phyloP scores from a whole-genome alignment of 768 basidiomycete species.

The Mycena galericulata region DNA sequence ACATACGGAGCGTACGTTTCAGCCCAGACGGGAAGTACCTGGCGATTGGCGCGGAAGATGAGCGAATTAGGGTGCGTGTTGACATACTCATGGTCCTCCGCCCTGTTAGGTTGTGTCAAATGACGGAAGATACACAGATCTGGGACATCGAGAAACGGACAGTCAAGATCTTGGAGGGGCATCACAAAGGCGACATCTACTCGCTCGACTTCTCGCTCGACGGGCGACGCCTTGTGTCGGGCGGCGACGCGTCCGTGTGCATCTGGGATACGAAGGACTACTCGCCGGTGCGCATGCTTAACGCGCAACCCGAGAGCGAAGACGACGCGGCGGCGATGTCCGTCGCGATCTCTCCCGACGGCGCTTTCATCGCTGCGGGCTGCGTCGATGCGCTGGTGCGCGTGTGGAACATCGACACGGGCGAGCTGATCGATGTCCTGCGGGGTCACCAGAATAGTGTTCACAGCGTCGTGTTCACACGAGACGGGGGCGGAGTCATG shows the following conservation, averaged over 20 bases:
- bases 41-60: constrained; percentile 87
- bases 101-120: no score
- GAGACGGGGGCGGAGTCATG: constrained; percentile 59
- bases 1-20: constrained; percentile 85
- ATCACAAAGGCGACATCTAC: constrained; percentile 87
- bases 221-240: constrained; percentile 80
- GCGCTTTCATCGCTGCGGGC: constrained; percentile 63
- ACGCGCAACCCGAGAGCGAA: constrained; percentile 26
- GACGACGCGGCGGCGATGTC: constrained; percentile 62
- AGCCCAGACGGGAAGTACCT: constrained; percentile 85
- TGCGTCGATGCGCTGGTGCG: constrained; percentile 72
- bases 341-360: constrained; percentile 71
- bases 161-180: constrained; percentile 77
- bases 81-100: no score
- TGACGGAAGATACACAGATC: no score
- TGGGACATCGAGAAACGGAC: constrained; percentile 84
- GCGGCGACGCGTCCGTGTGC: constrained; percentile 60
- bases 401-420: constrained; percentile 72
- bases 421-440: constrained; percentile 65
- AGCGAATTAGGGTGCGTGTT: constrained; percentile 78
- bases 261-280: constrained; percentile 41
- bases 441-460: constrained; percentile 75
- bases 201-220: constrained; percentile 84
- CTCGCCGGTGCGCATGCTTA: constrained; percentile 22
- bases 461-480: constrained; percentile 79